Conservation (phyloP, 2,329 filamentous ascomycete genomes). For the Metarhizium sp. region DNA sequence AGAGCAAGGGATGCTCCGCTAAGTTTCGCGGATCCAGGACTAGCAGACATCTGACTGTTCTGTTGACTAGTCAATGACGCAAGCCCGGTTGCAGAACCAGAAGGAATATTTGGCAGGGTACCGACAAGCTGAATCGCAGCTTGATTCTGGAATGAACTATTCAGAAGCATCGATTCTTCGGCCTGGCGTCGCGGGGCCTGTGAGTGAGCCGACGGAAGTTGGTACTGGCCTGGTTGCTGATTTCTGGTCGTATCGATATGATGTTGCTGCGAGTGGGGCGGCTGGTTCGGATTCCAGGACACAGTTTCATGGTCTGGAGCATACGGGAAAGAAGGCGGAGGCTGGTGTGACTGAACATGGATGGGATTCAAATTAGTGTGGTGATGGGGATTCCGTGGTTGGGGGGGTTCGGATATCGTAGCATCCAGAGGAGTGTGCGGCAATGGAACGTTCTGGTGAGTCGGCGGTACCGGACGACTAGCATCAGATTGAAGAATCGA, state of each 20-base stretch:
- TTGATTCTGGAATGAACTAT: conserved; percentile 19
- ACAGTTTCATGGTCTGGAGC: conserved; percentile 10
- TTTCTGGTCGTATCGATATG: conserved; percentile 12
- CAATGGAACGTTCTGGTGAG: conserved; percentile 15
- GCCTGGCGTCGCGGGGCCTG: conserved; percentile 47
- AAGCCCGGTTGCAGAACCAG: background rate
- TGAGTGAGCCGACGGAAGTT: conserved; percentile 25
- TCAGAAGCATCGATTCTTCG: conserved; percentile 42
- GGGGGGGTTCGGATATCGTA: conserved; percentile 35
- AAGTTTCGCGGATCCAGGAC: conserved; percentile 20
- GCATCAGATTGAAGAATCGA: conserved; percentile 39
- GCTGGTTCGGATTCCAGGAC: conserved; percentile 10
- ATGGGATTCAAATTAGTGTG: conserved; percentile 38
- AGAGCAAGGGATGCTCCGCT: conserved; percentile 33
- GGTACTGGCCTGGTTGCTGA: conserved; percentile 14
- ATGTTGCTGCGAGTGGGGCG: conserved; percentile 10
- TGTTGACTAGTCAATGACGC: background rate
- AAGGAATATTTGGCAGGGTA: background rate
- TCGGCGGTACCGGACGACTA: conserved; percentile 7
- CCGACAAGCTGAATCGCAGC: background rate
- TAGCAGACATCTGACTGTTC: conserved; percentile 2
- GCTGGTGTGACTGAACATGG: conserved; percentile 16
- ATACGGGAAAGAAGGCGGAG: conserved; percentile 22
- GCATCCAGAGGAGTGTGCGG: conserved; percentile 48
- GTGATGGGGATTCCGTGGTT: conserved; percentile 49